These are phyloP conservation scores for Ogataea hybrid DNA, from an alignment of 1,139 yeast genomes.

Conservation along the genomic window DNA sequence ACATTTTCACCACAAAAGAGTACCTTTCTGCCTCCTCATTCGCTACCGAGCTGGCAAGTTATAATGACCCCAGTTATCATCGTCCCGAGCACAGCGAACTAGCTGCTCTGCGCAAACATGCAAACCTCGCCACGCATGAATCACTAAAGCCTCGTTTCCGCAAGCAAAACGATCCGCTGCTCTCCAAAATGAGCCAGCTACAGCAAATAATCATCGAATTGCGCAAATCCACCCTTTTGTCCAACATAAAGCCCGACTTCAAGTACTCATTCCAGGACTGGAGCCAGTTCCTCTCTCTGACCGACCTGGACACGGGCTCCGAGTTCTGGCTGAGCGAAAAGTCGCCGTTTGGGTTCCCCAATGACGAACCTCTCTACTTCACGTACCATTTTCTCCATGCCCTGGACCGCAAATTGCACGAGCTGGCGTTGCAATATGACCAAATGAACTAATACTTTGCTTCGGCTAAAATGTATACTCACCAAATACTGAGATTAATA, in stretches of 20 bases:
- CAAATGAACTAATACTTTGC: constrained; percentile 3
- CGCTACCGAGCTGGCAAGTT: constrained; percentile 3
- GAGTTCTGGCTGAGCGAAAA: constrained; percentile 38
- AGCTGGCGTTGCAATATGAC: constrained; percentile 27
- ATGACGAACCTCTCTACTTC: constrained; percentile 65
- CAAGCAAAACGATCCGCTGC: constrained; percentile 26
- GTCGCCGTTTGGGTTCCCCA: constrained; percentile 67
- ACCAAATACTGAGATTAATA: neutral
- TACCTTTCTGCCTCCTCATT: constrained; percentile 10
- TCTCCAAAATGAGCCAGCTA: constrained; percentile 21
- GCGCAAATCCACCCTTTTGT: constrained; percentile 19
- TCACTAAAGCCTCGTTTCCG: constrained; percentile 9
- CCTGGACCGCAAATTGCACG: constrained; percentile 33
- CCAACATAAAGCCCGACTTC: constrained; percentile 34
- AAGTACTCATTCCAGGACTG: constrained; percentile 45
- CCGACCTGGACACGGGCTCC: constrained; percentile 28
- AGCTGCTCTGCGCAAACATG: neutral
- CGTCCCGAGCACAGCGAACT: neutral
- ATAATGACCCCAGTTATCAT: constrained; percentile 13
- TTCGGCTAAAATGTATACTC: neutral
- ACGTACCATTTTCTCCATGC: constrained; percentile 43
- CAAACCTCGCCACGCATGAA: no score
- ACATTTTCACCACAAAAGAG: constrained; percentile 19
- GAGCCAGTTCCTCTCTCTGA: constrained; percentile 36
- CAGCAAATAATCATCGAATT: constrained; percentile 26